Percentiles rank a stretch among this genome's conserved stretches.
phyloP scores from a whole-genome alignment of 1,139 yeast species.

The Yamadazyma trypodendri region DNA sequence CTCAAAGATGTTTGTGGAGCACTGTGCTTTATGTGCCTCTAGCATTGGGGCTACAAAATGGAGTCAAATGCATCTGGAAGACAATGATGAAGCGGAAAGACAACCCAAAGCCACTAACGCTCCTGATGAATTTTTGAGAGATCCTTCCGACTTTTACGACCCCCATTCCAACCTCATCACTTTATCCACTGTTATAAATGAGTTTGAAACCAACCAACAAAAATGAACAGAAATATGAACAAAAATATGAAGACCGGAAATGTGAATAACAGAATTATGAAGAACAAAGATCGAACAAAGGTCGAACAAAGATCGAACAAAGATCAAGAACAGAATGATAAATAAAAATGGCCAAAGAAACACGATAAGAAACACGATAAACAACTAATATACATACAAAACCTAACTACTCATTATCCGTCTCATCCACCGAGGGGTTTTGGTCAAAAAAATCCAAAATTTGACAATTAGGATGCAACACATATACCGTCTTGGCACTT shows the following conservation, averaged over 20 bases:
- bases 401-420: slow-evolving; percentile 11
- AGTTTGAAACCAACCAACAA: slow-evolving; percentile 10
- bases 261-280: not conserved
- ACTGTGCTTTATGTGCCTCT: slow-evolving; percentile 63
- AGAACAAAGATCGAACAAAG: not conserved
- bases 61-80: slow-evolving; percentile 15
- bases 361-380: too few species aligned
- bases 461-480: slow-evolving; percentile 89
- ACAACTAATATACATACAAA: not conserved
- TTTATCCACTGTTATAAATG: slow-evolving; percentile 16
- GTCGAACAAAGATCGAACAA: not conserved
- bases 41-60: slow-evolving; percentile 28
- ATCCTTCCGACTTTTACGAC: slow-evolving; percentile 11
- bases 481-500: slow-evolving; percentile 47
- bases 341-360: not conserved
- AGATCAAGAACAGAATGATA: too few species aligned
- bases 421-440: slow-evolving; percentile 20
- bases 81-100: not conserved
- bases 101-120: not conserved
- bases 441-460: slow-evolving; percentile 59
- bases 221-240: too few species aligned
- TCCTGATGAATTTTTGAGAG: slow-evolving; percentile 7
- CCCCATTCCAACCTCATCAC: slow-evolving; percentile 17
- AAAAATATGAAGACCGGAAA: not conserved
- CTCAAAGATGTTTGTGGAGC: slow-evolving; percentile 61